Evolutionary conservation across 2,329 filamentous ascomycete genomes (phyloP).

Genomic region (Cercospora sojina): DNA sequence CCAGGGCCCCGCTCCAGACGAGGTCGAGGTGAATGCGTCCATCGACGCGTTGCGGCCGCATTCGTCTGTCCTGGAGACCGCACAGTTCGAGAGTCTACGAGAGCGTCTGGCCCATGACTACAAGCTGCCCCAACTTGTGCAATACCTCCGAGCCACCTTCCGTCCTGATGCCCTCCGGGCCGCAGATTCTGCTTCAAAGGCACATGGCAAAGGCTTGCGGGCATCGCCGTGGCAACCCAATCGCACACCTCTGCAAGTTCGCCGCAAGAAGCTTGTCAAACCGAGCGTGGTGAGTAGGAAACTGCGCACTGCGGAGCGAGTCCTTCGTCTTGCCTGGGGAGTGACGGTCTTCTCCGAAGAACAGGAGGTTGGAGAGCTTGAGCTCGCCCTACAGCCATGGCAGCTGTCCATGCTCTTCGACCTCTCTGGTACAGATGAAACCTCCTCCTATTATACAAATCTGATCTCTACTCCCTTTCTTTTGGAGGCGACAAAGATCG

Average conservation of each 20-base stretch:
- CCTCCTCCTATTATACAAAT: slow-evolving; percentile 21
- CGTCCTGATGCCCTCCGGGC: neutral
- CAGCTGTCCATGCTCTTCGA: slow-evolving; percentile 34
- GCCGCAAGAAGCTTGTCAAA: slow-evolving; percentile 15
- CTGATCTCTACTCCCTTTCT: slow-evolving; percentile 29
- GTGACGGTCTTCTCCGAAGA: slow-evolving; percentile 29
- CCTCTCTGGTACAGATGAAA: slow-evolving; percentile 10
- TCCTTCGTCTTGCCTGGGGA: slow-evolving; percentile 33
- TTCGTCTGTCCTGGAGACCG: slow-evolving; percentile 26
- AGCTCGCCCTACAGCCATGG: slow-evolving; percentile 32
- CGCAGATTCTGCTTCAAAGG: neutral
- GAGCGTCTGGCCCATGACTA: slow-evolving; percentile 28
- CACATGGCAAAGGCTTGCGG: neutral
- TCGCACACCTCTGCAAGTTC: slow-evolving; percentile 27
- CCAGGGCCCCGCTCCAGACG: slow-evolving; percentile 21
- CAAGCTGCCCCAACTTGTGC: slow-evolving; percentile 29
- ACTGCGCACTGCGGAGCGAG: slow-evolving; percentile 26
- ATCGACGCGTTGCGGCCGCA: slow-evolving; percentile 32
- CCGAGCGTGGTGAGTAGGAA: slow-evolving; percentile 19
- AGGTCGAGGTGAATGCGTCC: slow-evolving; percentile 32
- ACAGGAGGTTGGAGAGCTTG: slow-evolving; percentile 32
- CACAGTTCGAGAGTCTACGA: slow-evolving; percentile 24
- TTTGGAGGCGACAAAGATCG: slow-evolving; percentile 23
- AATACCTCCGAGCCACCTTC: slow-evolving; percentile 22
- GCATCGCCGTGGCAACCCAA: slow-evolving; percentile 29